Conservation (phyloP, 2,329 filamentous ascomycete genomes). For the Alternaria sp. region DNA sequence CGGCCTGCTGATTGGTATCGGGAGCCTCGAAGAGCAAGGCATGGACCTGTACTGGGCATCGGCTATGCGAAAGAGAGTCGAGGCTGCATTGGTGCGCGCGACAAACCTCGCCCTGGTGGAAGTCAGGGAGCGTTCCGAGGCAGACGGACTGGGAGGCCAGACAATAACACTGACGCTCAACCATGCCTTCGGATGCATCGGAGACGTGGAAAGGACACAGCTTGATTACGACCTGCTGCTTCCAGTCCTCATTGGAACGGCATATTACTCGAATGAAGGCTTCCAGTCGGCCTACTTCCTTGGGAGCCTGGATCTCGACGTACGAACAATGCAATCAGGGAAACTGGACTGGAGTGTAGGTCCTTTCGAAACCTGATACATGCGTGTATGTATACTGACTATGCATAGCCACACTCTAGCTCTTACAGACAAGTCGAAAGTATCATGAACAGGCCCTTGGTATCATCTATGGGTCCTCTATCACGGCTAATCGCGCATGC, state of each 20-base stretch:
- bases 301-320: conserved; percentile 70
- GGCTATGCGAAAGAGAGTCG: conserved; percentile 70
- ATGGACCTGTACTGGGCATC: conserved; percentile 67
- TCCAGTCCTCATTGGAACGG: conserved; percentile 70
- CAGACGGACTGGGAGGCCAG: conserved; percentile 56
- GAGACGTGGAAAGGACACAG: conserved; percentile 62
- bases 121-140: conserved; percentile 57
- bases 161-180: conserved; percentile 74
- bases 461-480: conserved; percentile 71
- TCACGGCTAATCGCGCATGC: conserved; percentile 70
- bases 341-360: conserved; percentile 69
- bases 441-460: conserved; percentile 66
- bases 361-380: neutral
- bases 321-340: conserved; percentile 57
- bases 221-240: conserved; percentile 73
- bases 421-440: conserved; percentile 67
- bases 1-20: conserved; percentile 79
- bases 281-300: conserved; percentile 80
- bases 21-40: conserved; percentile 48
- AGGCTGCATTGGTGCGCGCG: conserved; percentile 75
- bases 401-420: conserved; percentile 55
- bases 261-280: conserved; percentile 74
- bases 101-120: conserved; percentile 75
- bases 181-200: conserved; percentile 76
- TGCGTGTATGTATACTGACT: conserved; percentile 10